These are phyloP conservation scores for Penicillium flavigenum DNA, from an alignment of 495 filamentous ascomycete species.

Conservation along the genomic window DNA sequence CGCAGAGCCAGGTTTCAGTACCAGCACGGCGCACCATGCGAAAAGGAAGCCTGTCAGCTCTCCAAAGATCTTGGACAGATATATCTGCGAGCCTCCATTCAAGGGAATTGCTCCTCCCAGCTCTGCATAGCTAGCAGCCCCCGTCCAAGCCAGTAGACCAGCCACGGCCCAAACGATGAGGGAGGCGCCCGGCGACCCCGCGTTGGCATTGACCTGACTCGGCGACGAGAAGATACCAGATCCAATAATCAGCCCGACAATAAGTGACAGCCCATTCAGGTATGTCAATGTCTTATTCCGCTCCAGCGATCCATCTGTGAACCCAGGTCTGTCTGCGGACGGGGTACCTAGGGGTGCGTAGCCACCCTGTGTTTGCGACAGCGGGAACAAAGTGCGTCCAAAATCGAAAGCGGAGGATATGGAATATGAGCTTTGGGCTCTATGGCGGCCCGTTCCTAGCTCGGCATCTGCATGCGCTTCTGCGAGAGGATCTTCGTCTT, in stretches of 20 bases:
- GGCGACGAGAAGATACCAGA: constrained; percentile 96
- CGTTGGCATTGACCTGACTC: constrained; percentile 88
- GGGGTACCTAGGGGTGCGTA: constrained; percentile 82
- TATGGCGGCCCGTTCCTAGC: constrained; percentile 43
- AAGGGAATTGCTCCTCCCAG: constrained; percentile 92
- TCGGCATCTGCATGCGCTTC: constrained; percentile 50
- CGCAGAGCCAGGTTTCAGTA: constrained; percentile 87
- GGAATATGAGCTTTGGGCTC: constrained; percentile 73
- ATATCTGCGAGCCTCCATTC: constrained; percentile 91
- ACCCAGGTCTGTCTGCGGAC: constrained; percentile 49
- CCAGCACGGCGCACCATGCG: constrained; percentile 92
- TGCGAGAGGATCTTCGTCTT: constrained; percentile 77
- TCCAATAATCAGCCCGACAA: constrained; percentile 94
- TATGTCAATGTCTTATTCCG: constrained; percentile 95
- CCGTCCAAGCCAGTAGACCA: constrained; percentile 91
- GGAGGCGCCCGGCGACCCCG: constrained; percentile 87
- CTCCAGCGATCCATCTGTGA: constrained; percentile 65
- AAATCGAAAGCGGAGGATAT: constrained; percentile 94
- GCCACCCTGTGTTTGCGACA: constrained; percentile 78
- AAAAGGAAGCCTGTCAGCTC: constrained; percentile 90
- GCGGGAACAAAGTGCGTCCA: constrained; percentile 81
- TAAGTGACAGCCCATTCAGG: constrained; percentile 84
- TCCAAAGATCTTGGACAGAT: constrained; percentile 93
- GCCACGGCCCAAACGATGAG: constrained; percentile 89
- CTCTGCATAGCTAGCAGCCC: constrained; percentile 93